A percentile compares a stretch with the other conserved stretches of the same genome.
Evolutionary conservation across 345 rosid species (phyloP).

Genomic region (Rhizophora mangle): DNA sequence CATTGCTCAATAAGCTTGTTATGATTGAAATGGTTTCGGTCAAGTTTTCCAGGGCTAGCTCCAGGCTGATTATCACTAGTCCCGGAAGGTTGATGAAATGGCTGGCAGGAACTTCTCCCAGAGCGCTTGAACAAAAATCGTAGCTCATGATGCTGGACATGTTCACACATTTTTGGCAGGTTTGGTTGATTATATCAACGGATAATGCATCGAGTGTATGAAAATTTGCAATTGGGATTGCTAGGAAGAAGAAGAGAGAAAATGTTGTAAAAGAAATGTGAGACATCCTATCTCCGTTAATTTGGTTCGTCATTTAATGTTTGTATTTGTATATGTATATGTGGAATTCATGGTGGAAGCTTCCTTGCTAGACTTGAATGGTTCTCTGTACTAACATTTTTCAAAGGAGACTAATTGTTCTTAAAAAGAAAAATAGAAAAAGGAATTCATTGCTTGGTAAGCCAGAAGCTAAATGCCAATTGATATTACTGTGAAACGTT

Average conservation of each 20-base stretch:
- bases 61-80: slow-evolving; percentile 49
- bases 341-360: too few species aligned
- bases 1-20: slow-evolving; percentile 26
- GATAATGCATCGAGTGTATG: background rate
- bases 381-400: too few species aligned
- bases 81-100: slow-evolving; percentile 47
- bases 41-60: slow-evolving; percentile 54
- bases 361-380: too few species aligned
- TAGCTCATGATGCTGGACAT: slow-evolving; percentile 35
- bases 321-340: background rate
- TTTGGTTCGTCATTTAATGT: background rate
- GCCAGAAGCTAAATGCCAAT: too few species aligned
- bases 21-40: slow-evolving; percentile 43
- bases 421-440: too few species aligned
- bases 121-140: slow-evolving; percentile 40
- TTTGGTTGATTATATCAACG: slow-evolving; percentile 32
- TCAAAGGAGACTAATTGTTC: too few species aligned
- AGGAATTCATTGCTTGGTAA: too few species aligned
- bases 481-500: too few species aligned
- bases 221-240: slow-evolving; percentile 2
- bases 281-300: slow-evolving; percentile 9
- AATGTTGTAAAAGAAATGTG: slow-evolving; percentile 5
- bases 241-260: slow-evolving; percentile 7
- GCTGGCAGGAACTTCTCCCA: slow-evolving; percentile 43
- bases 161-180: slow-evolving; percentile 43